Evolutionary conservation across 2,329 filamentous ascomycete genomes (phyloP).

Genomic region (Westerdykella ornata): DNA sequence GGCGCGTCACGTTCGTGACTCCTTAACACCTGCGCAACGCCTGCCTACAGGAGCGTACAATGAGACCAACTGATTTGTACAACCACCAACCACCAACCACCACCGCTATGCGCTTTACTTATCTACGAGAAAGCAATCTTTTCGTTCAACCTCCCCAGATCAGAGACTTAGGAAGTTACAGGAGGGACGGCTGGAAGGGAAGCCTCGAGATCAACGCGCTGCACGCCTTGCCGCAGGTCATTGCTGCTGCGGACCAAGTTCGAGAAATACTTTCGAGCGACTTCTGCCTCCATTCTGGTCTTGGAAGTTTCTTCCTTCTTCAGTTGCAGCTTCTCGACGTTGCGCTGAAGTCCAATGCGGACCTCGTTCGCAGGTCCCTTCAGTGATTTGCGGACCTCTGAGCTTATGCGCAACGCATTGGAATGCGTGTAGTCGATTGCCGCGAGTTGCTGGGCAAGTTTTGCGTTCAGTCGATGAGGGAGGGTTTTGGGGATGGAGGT

Average conservation of each 20-base stretch:
- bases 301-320: slow-evolving; percentile 79
- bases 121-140: too few relatives aligned
- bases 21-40: slow-evolving; percentile 14
- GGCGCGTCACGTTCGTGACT: slow-evolving; percentile 12
- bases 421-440: slow-evolving; percentile 87
- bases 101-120: neutral
- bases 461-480: slow-evolving; percentile 74
- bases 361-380: slow-evolving; percentile 82
- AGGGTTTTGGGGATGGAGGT: slow-evolving; percentile 84
- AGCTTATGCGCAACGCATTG: slow-evolving; percentile 77
- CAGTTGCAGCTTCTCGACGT: slow-evolving; percentile 71
- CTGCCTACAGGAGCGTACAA: slow-evolving; percentile 2
- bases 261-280: slow-evolving; percentile 82
- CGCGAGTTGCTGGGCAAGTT: slow-evolving; percentile 73
- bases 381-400: slow-evolving; percentile 81
- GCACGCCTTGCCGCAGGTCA: slow-evolving; percentile 45
- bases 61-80: neutral
- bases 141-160: too few relatives aligned
- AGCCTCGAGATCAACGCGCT: slow-evolving; percentile 48
- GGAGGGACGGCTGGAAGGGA: slow-evolving; percentile 39
- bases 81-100: neutral
- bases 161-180: neutral
- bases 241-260: slow-evolving; percentile 65
- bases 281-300: slow-evolving; percentile 73
- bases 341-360: slow-evolving; percentile 72